Evolutionary conservation across 768 basidiomycete genomes (phyloP).

Genomic region (Coprinopsis sp.): DNA sequence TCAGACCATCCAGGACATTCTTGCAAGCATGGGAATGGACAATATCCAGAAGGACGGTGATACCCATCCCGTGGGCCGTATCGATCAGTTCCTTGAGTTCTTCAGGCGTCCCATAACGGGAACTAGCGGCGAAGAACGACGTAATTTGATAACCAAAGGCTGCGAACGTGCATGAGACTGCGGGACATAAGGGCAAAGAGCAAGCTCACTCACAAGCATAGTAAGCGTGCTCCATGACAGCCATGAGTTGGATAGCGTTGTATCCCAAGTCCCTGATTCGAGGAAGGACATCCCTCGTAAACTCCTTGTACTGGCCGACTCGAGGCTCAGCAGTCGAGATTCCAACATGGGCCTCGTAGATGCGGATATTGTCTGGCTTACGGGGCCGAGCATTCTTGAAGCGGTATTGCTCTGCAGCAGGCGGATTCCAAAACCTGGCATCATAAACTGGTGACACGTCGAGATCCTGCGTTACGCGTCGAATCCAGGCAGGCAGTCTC

Average conservation of each 20-base stretch:
- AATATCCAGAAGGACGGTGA: conserved; percentile 91
- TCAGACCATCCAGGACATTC: conserved; percentile 93
- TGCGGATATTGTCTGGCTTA: conserved; percentile 62
- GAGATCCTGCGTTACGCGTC: conserved; percentile 92
- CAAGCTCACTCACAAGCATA: conserved; percentile 76
- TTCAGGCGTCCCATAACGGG: conserved; percentile 94
- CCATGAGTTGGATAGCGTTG: conserved; percentile 98
- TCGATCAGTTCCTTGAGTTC: conserved; percentile 95
- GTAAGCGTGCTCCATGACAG: conserved; percentile 96
- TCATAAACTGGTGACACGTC: conserved; percentile 88
- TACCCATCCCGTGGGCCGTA: conserved; percentile 88
- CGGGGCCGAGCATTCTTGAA: conserved; percentile 78
- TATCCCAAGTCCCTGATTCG: conserved; percentile 91
- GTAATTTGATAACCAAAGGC: conserved; percentile 99
- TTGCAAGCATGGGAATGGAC: conserved; percentile 99
- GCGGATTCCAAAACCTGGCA: conserved; percentile 98
- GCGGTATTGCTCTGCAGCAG: conserved; percentile 59
- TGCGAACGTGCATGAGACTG: conserved; percentile 23
- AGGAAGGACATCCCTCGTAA: conserved; percentile 77
- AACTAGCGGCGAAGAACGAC: conserved; percentile 94
- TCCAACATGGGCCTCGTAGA: conserved; percentile 98
- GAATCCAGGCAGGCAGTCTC: conserved; percentile 91
- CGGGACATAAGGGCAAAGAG: neutral
- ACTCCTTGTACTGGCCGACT: conserved; percentile 95
- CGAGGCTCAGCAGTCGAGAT: conserved; percentile 86